A percentile compares a stretch with the other conserved stretches of the same genome.
phyloP scores from a whole-genome alignment of 2,329 filamentous ascomycete genomes.

The Aspergillus sp. region DNA sequence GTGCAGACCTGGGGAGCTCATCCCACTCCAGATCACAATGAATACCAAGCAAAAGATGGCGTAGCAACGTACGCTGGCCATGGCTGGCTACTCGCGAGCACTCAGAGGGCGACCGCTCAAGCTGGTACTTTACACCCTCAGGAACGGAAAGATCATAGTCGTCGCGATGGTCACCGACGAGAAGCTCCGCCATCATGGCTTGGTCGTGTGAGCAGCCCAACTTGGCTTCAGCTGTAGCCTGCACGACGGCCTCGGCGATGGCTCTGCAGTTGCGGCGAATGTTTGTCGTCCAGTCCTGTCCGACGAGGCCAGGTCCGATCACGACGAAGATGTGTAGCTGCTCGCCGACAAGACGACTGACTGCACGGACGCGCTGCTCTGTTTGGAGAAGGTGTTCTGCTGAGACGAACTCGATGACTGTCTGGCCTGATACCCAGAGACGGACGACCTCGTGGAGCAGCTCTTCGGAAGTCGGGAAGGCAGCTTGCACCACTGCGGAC shows the following conservation, averaged over 20 bases:
- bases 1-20: slow-evolving; percentile 1
- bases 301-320: slow-evolving; percentile 23
- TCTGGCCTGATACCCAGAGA: slow-evolving; percentile 28
- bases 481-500: slow-evolving; percentile 28
- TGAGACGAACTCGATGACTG: slow-evolving; percentile 15
- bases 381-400: slow-evolving; percentile 13
- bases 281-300: slow-evolving; percentile 26
- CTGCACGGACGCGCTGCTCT: slow-evolving; percentile 12
- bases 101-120: slow-evolving; percentile 28
- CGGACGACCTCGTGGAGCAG: slow-evolving; percentile 33
- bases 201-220: slow-evolving; percentile 35
- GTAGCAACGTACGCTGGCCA: slow-evolving; percentile 12
- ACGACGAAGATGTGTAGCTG: slow-evolving; percentile 28
- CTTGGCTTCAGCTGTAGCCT: slow-evolving; percentile 34
- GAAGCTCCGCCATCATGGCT: slow-evolving; percentile 29
- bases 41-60: slow-evolving; percentile 14
- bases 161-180: slow-evolving; percentile 27
- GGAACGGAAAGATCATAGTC: slow-evolving; percentile 24
- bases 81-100: slow-evolving; percentile 25
- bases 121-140: slow-evolving; percentile 21
- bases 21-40: slow-evolving; percentile 18
- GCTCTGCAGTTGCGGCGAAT: slow-evolving; percentile 33
- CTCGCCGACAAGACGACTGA: slow-evolving; percentile 16
- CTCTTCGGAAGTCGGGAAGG: slow-evolving; percentile 42
- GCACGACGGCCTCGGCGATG: slow-evolving; percentile 37